Evolutionary conservation across 352 stramenopile genomes (phyloP).

Genomic region (Globisporangium emineosum): DNA sequence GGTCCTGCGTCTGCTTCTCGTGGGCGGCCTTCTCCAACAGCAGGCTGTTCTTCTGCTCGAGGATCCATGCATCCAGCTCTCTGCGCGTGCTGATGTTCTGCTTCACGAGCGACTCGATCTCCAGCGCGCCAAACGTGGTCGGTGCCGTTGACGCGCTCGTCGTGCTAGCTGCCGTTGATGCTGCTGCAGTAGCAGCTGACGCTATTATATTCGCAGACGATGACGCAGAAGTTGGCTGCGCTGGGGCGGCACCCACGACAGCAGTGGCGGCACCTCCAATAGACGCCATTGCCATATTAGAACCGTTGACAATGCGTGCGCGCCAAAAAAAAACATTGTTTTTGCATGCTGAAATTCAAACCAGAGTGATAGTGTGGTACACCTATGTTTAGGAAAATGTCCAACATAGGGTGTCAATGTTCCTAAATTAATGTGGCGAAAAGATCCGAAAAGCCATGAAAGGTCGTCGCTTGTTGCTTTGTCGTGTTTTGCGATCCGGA

Average conservation of each 20-base stretch:
- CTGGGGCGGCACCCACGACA: neutral
- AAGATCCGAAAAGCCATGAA: neutral
- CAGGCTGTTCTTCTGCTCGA: slow-evolving; percentile 36
- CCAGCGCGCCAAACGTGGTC: slow-evolving; percentile 18
- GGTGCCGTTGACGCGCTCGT: neutral
- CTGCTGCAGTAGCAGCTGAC: no score
- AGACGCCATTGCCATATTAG: neutral
- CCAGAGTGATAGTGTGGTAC: neutral
- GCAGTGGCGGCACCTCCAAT: neutral
- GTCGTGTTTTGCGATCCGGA: neutral
- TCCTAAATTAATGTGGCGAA: neutral
- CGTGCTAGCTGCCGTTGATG: neutral
- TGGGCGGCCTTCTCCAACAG: slow-evolving; percentile 42
- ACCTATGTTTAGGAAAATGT: neutral
- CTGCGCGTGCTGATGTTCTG: slow-evolving; percentile 39
- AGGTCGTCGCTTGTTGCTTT: neutral
- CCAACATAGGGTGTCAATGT: neutral
- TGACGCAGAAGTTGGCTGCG: neutral
- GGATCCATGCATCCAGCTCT: slow-evolving; percentile 46
- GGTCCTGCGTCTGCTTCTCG: slow-evolving; percentile 40
- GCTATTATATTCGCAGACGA: no score
- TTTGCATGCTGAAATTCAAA: slow-evolving; percentile 1
- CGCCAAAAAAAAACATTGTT: slow-evolving; percentile 4
- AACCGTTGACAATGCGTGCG: neutral
- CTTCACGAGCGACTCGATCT: slow-evolving; percentile 42